These are phyloP conservation scores for Ensete glaucum DNA, from an alignment of 176 grass and related monocot species.

Conservation along the genomic window DNA sequence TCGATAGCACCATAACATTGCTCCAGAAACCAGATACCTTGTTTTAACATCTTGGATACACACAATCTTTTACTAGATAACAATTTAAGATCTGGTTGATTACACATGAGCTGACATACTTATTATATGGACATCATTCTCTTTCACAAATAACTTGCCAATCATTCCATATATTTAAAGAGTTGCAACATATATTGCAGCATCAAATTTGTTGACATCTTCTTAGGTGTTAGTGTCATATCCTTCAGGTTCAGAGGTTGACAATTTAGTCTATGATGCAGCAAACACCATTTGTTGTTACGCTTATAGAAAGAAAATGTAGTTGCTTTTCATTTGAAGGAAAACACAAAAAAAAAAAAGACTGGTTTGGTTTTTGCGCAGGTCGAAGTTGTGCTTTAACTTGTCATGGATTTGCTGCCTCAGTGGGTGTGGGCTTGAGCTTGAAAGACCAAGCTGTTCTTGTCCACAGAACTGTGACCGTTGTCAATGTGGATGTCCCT, in stretches of 20 bases:
- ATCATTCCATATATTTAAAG: neutral
- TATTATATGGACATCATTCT: neutral
- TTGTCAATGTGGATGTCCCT: neutral
- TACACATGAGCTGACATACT: neutral
- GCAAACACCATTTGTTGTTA: too few relatives aligned
- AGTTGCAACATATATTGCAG: neutral
- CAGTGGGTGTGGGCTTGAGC: slow-evolving; percentile 12
- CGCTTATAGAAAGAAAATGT: too few relatives aligned
- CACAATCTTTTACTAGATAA: too few relatives aligned
- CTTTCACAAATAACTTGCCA: neutral
- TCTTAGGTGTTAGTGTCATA: neutral
- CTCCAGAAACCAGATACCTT: too few relatives aligned
- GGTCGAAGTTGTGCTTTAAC: slow-evolving; percentile 21
- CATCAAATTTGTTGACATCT: neutral
- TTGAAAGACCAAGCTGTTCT: slow-evolving; percentile 11
- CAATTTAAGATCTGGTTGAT: neutral
- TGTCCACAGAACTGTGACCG: slow-evolving; percentile 4
- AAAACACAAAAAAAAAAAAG: neutral
- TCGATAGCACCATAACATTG: too few relatives aligned
- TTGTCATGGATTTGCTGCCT: slow-evolving; percentile 24
- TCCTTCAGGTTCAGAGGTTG: neutral
- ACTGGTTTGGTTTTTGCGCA: neutral
- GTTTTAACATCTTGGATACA: too few relatives aligned
- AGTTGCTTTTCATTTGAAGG: neutral
- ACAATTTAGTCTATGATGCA: too few relatives aligned